phyloP scores from a whole-genome alignment of 169 alveolate genomes.

The Besnoitia besnoiti region DNA sequence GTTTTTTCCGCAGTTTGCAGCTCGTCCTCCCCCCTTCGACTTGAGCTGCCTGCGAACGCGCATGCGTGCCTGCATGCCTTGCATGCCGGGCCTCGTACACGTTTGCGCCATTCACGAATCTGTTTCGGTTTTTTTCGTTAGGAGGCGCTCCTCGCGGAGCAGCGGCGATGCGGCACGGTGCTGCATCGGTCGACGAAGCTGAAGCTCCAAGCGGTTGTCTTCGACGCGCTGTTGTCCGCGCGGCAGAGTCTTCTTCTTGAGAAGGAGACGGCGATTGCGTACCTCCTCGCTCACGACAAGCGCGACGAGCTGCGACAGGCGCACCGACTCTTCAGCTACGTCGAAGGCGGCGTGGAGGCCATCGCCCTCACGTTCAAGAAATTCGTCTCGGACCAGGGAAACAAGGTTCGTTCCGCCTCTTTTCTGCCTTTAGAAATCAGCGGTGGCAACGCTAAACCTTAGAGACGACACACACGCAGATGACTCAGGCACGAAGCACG shows the following conservation, averaged over 20 bases:
- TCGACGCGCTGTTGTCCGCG: conserved; percentile 58
- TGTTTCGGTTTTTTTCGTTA: background rate
- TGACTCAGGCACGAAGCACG: too few relatives aligned
- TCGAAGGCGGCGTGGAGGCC: conserved; percentile 70
- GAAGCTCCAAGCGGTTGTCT: conserved; percentile 67
- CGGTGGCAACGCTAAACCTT: too few relatives aligned
- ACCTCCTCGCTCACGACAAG: conserved; percentile 63
- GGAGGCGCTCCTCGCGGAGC: conserved; percentile 68
- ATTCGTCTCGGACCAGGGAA: conserved; percentile 71
- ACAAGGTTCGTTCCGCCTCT: conserved; percentile 44
- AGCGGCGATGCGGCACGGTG: conserved; percentile 57
- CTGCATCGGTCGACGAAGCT: conserved; percentile 66
- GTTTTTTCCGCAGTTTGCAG: too few relatives aligned
- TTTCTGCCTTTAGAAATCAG: too few relatives aligned
- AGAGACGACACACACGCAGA: too few relatives aligned
- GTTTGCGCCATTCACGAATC: background rate
- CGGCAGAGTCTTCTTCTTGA: conserved; percentile 64
- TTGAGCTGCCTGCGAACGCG: too few relatives aligned
- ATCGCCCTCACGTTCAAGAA: conserved; percentile 69
- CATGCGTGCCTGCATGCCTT: too few relatives aligned
- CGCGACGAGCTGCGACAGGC: conserved; percentile 60
- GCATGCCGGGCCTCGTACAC: too few relatives aligned
- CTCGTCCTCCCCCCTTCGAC: too few relatives aligned
- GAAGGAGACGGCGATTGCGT: conserved; percentile 67
- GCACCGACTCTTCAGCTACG: conserved; percentile 71